These are phyloP conservation scores for Salix viminalis DNA, from an alignment of 345 rosid species.

Conservation along the genomic window DNA sequence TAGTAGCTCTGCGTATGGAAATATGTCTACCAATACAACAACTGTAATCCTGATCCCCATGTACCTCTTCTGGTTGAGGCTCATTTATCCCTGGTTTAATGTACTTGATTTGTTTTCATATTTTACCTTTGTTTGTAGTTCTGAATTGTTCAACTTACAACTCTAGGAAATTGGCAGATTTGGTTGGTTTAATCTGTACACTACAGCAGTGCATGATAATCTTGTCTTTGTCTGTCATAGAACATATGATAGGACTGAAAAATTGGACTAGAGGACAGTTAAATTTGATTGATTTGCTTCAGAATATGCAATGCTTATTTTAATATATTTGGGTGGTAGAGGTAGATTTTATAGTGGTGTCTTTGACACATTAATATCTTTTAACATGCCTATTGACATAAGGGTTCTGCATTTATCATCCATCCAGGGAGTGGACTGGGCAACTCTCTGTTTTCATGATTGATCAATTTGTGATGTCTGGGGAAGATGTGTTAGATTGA, in stretches of 20 bases:
- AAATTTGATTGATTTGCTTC: neutral
- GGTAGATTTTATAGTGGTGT: constrained; percentile 23
- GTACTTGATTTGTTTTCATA: neutral
- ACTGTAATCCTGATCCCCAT: neutral
- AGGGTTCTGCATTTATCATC: constrained; percentile 36
- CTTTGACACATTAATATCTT: constrained; percentile 18
- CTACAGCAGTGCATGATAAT: neutral
- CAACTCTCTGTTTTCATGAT: constrained; percentile 42
- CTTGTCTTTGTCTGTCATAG: constrained; percentile 2
- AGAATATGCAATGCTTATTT: constrained; percentile 12
- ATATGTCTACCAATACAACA: neutral
- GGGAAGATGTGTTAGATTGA: neutral
- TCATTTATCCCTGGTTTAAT: neutral
- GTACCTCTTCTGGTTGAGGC: neutral
- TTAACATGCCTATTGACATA: constrained; percentile 45
- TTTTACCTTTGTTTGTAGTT: neutral
- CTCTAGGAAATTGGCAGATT: neutral
- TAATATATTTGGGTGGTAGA: constrained; percentile 9
- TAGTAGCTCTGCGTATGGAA: neutral
- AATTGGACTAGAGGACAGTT: neutral
- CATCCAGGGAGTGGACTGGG: constrained; percentile 49
- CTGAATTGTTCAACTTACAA: neutral
- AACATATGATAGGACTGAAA: constrained; percentile 7
- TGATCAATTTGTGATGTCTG: constrained; percentile 28
- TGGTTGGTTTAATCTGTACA: constrained; percentile 1